Evolutionary conservation across 352 stramenopile genomes (phyloP).

Genomic region (Globisporangium irregulare): DNA sequence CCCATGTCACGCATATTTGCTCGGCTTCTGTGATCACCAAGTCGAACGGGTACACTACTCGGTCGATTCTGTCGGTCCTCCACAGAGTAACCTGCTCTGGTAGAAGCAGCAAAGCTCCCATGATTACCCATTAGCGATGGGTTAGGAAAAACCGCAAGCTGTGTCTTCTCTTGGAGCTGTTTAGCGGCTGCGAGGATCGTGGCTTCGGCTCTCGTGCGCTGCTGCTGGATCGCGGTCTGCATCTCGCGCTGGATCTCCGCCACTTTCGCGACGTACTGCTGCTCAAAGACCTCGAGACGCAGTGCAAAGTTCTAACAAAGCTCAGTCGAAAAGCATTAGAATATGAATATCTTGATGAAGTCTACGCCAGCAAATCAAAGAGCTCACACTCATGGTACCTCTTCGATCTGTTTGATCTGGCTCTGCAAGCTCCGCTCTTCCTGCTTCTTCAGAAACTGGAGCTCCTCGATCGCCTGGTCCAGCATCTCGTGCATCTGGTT

Average conservation of each 20-base stretch:
- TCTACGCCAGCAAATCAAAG: neutral
- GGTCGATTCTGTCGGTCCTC: neutral
- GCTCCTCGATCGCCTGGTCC: constrained; percentile 51
- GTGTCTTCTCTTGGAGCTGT: constrained; percentile 46
- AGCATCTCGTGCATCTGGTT: constrained; percentile 46
- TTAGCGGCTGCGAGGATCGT: constrained; percentile 38
- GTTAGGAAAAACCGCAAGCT: constrained; percentile 17
- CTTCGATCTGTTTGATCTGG: constrained; percentile 41
- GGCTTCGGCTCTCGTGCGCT: constrained; percentile 34
- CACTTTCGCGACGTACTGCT: constrained; percentile 56
- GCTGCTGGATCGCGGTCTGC: constrained; percentile 41
- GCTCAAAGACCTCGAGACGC: constrained; percentile 57
- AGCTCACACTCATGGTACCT: constrained; percentile 28
- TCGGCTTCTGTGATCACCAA: neutral
- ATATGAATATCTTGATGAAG: neutral
- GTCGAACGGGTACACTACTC: neutral
- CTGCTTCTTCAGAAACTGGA: constrained; percentile 48
- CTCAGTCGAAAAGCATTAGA: neutral
- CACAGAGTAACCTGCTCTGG: neutral
- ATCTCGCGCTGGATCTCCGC: constrained; percentile 53
- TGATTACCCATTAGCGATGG: neutral
- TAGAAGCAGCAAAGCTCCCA: neutral
- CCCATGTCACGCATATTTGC: neutral
- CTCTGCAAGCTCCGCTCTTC: constrained; percentile 46
- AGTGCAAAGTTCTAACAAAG: constrained; percentile 41